These are phyloP conservation scores for Coemansia pectinata DNA, from an alignment of 192 early-diverging fungal species.

Conservation along the genomic window DNA sequence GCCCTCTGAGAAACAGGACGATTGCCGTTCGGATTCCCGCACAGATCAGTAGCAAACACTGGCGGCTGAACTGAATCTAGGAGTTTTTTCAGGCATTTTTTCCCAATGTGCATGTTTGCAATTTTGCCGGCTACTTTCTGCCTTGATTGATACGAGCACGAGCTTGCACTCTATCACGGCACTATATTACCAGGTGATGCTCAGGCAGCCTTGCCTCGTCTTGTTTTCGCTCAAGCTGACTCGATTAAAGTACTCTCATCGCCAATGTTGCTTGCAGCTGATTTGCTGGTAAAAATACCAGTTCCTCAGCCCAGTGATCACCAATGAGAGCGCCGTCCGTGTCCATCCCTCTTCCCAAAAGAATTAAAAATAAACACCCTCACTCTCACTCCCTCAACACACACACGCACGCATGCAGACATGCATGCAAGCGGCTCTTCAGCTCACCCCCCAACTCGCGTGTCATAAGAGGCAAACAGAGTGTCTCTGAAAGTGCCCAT, in stretches of 20 bases:
- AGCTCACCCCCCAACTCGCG: not conserved
- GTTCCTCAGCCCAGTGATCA: conserved; percentile 6
- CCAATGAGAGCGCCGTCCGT: not conserved
- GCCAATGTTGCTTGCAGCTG: not conserved
- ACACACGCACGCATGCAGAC: not conserved
- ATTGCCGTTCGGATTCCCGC: conserved; percentile 3
- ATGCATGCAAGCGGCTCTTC: not conserved
- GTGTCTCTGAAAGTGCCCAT: not conserved
- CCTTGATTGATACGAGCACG: not conserved
- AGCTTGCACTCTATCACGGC: not conserved
- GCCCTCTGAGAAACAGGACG: not conserved
- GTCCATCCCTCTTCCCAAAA: not conserved
- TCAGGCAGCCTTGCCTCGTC: not conserved
- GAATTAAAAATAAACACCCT: not conserved
- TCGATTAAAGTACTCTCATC: not conserved
- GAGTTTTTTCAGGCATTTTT: not conserved
- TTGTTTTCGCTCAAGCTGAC: not conserved
- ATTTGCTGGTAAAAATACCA: not conserved
- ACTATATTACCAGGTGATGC: not conserved
- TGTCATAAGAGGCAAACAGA: not conserved
- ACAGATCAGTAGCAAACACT: not conserved
- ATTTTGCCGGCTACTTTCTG: not conserved
- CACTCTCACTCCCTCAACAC: not conserved
- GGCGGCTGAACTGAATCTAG: not conserved
- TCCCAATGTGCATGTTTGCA: no score